These are phyloP conservation scores for Talaromyces stipitatus DNA, from an alignment of 495 filamentous ascomycete genomes.

Conservation along the genomic window DNA sequence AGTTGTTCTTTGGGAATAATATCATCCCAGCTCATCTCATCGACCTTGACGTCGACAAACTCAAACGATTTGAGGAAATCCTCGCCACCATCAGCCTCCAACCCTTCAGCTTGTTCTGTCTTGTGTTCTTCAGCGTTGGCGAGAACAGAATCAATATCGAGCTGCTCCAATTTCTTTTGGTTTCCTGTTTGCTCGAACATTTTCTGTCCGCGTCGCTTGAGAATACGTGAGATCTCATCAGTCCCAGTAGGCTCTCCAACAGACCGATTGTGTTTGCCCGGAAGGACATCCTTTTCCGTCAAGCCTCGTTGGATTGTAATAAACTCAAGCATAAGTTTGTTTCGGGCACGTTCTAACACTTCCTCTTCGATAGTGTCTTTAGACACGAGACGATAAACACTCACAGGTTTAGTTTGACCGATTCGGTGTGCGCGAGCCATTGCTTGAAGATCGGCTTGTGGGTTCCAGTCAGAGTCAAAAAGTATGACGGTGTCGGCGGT, in stretches of 20 bases:
- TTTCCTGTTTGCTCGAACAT: slow-evolving; percentile 97
- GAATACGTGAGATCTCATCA: slow-evolving; percentile 85
- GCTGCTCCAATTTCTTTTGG: slow-evolving; percentile 89
- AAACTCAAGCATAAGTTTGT: slow-evolving; percentile 98
- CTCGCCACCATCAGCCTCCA: slow-evolving; percentile 84
- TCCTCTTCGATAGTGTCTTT: slow-evolving; percentile 99
- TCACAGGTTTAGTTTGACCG: slow-evolving; percentile 91
- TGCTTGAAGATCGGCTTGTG: slow-evolving; percentile 93
- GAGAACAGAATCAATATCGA: slow-evolving; percentile 97
- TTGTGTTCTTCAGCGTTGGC: slow-evolving; percentile 93
- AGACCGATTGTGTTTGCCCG: slow-evolving; percentile 57
- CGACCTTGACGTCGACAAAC: slow-evolving; percentile 89
- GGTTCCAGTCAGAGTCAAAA: slow-evolving; percentile 99
- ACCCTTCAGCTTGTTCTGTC: slow-evolving; percentile 80
- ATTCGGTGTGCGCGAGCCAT: slow-evolving; percentile 98
- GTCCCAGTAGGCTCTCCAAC: slow-evolving; percentile 71
- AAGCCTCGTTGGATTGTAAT: slow-evolving; percentile 95
- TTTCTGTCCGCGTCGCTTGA: slow-evolving; percentile 87
- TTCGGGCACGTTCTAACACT: slow-evolving; percentile 87
- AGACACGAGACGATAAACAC: slow-evolving; percentile 87
- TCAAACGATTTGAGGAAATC: slow-evolving; percentile 87
- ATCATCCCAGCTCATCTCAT: slow-evolving; percentile 90
- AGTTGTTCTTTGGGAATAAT: slow-evolving; percentile 95
- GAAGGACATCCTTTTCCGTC: slow-evolving; percentile 77
- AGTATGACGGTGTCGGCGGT: slow-evolving; percentile 97